Evolutionary conservation across 305 asterid genomes (phyloP).

Genomic region (Stenogyne calaminthoides): DNA sequence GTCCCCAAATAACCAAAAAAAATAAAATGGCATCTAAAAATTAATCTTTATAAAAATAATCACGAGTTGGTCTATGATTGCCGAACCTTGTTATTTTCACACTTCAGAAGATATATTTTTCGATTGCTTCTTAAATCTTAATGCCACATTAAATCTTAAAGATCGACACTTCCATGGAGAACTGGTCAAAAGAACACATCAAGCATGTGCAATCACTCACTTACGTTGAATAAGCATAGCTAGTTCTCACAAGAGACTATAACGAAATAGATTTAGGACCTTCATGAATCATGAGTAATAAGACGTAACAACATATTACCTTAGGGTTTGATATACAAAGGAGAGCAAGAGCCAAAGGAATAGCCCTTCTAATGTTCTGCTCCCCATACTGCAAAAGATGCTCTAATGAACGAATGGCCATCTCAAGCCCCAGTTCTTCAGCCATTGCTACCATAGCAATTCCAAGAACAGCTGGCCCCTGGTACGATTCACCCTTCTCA

Average conservation of each 20-base stretch:
- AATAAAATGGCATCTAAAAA: no score
- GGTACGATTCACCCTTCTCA: constrained; percentile 83
- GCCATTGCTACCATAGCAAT: constrained; percentile 99
- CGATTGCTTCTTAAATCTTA: no score
- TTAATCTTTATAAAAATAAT: background rate
- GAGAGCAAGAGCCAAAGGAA: constrained; percentile 94
- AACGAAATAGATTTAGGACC: background rate
- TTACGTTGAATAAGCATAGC: background rate
- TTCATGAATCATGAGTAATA: background rate
- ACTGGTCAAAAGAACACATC: background rate
- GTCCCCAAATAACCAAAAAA: no score
- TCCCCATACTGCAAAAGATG: constrained; percentile 94
- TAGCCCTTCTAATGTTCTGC: constrained; percentile 87
- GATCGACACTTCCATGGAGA: no score
- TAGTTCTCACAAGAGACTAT: background rate
- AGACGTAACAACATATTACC: constrained; percentile 41
- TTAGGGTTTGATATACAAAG: constrained; percentile 96
- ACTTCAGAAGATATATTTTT: no score
- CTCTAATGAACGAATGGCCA: constrained; percentile 97
- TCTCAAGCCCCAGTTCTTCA: constrained; percentile 90
- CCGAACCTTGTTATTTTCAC: no score
- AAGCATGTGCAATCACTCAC: background rate
- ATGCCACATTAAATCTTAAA: no score
- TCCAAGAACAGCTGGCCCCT: constrained; percentile 98
- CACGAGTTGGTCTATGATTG: no score